Evolutionary conservation across 2,329 filamentous ascomycete genomes (phyloP).

Genomic region (Periconia sp.): DNA sequence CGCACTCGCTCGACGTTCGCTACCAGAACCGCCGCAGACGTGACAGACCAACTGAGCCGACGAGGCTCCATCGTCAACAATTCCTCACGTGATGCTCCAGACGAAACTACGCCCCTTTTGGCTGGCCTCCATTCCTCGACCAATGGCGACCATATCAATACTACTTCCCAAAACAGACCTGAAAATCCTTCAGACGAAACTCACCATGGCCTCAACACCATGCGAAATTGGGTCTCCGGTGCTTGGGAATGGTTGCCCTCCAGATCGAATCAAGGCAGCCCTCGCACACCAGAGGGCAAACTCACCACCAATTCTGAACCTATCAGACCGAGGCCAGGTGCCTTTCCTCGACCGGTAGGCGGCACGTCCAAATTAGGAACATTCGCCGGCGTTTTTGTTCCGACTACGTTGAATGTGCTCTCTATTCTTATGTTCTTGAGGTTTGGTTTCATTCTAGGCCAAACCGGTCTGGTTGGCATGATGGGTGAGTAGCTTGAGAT

Average conservation of each 20-base stretch:
- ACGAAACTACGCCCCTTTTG: constrained; percentile 39
- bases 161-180: constrained; percentile 2
- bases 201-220: constrained; percentile 20
- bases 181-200: constrained; percentile 15
- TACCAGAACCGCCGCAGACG: constrained; percentile 48
- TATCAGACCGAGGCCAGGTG: constrained; percentile 37
- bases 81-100: constrained; percentile 11
- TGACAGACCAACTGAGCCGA: constrained; percentile 47
- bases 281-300: constrained; percentile 16
- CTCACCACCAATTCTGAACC: constrained; percentile 25
- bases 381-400: constrained; percentile 71
- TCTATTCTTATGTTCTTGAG: constrained; percentile 92
- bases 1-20: constrained; percentile 48
- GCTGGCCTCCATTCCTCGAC: constrained; percentile 1
- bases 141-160: background rate
- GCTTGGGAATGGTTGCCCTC: constrained; percentile 16
- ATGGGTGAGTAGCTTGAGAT: constrained; percentile 59
- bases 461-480: constrained; percentile 77
- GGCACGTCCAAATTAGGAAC: constrained; percentile 68
- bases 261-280: constrained; percentile 6
- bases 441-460: constrained; percentile 81
- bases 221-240: constrained; percentile 29
- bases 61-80: constrained; percentile 35
- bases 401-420: constrained; percentile 84
- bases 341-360: constrained; percentile 44